Conservation (phyloP, 169 alveolate genomes). For the Ichthyophthirius multifiliis region DNA sequence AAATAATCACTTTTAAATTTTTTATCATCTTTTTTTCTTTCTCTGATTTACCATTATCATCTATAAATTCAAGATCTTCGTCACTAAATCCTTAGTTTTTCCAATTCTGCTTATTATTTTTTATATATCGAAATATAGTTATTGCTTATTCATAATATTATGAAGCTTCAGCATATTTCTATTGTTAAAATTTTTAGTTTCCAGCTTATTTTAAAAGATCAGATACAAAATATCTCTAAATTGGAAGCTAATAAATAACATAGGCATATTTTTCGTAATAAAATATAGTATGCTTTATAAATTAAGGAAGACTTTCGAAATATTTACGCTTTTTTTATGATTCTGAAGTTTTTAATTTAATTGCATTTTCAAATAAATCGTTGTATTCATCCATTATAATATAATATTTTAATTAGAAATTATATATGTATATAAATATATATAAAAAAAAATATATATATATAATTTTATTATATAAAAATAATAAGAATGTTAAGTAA, state of each 20-base stretch:
- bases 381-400: too few species aligned
- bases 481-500: too few species aligned
- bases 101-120: not conserved
- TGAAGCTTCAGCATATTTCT: not conserved
- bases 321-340: not conserved
- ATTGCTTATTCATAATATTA: not conserved
- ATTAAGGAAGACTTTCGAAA: not conserved
- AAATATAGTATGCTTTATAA: not conserved
- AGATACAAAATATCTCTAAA: not conserved
- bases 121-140: not conserved
- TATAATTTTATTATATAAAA: too few species aligned
- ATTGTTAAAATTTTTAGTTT: not conserved
- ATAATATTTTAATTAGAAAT: too few species aligned
- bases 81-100: not conserved
- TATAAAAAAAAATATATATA: too few species aligned
- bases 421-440: too few species aligned
- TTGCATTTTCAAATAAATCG: too few species aligned
- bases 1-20: not conserved
- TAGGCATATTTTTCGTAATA: not conserved
- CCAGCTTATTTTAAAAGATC: not conserved
- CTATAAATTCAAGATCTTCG: not conserved
- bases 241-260: not conserved
- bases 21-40: not conserved
- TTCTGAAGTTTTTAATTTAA: too few species aligned
- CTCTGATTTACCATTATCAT: slow-evolving; percentile 1